Evolutionary conservation across 495 filamentous ascomycete genomes (phyloP), one percentile per base, ranked within the genome.

Genomic region (Neurospora sp.): DNA sequence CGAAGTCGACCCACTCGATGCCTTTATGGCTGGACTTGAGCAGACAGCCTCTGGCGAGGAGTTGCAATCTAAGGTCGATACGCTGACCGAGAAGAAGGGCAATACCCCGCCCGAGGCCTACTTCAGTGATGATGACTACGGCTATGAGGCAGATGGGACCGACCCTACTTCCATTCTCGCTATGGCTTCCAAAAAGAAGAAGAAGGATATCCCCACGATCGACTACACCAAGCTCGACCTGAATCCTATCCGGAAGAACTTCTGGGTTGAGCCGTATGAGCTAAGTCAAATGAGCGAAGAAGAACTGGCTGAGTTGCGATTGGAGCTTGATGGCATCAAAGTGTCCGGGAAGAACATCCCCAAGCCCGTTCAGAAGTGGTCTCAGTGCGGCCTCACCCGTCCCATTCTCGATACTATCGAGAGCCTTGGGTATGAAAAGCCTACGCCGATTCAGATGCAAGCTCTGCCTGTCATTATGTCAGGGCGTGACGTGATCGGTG

Each of bases 401-500:
- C 93, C 95, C 77, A 94, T 94, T 38, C 83, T 98, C n/a, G 93
- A 97, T 71, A 92, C 97, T 18, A 91, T 99, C 70, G 86, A 90
- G 27, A 88, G 87, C 37, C 86, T 98, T 11, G 92, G 92, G n/a
- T 99, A 90, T 79, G 92, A 97, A 44, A 91, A 87, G 76, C 93
- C 96, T 14, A 97, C 96, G 12, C 89, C 96, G 10, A 97, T 99
- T 75, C 96, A 99, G 83, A 88, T 93, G 74, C 96, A 99, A 79
- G 96, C 96, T 2, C 91, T 98, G 76, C 96, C 96, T 11, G 90
- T 93, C 9, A 94, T 97, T 75, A 97, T 97, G 93, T 96, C 95
- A 42, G 96, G 96, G 18, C 91, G 94, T 77, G 95, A 99, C 85
- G 91, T 98, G 16, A 96, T 98, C 75, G 96, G 95, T 76, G 93